A percentile compares a stretch with the other conserved stretches of the same genome.
These are phyloP conservation scores for Penicillium hesseltinei DNA, from an alignment of 2,329 filamentous ascomycete species.

Conservation along the genomic window DNA sequence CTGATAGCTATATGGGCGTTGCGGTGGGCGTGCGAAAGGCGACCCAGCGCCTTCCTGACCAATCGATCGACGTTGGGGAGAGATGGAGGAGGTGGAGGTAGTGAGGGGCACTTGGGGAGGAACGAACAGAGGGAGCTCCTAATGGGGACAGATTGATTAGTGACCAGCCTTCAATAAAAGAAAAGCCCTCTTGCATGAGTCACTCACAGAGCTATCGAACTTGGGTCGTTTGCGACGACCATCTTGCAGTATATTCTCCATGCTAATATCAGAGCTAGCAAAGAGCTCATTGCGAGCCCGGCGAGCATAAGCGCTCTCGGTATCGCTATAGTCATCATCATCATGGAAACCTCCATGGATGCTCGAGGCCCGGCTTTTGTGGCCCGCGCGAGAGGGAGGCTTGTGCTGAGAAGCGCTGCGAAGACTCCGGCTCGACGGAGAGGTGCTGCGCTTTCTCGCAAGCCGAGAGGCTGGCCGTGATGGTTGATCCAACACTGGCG, in stretches of 20 bases:
- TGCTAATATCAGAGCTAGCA: slow-evolving; percentile 93
- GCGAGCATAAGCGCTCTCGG: slow-evolving; percentile 74
- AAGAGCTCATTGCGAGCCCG: slow-evolving; percentile 78
- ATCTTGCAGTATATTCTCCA: slow-evolving; percentile 97
- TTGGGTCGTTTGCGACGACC: slow-evolving; percentile 93
- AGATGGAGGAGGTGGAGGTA: slow-evolving; percentile 96
- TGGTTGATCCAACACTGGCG: slow-evolving; percentile 54
- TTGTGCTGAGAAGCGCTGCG: slow-evolving; percentile 79
- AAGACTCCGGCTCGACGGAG: slow-evolving; percentile 67
- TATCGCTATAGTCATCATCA: slow-evolving; percentile 82
- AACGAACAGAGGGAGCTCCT: slow-evolving; percentile 95
- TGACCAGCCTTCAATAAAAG: background rate
- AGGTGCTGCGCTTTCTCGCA: slow-evolving; percentile 74
- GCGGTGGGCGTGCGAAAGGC: slow-evolving; percentile 71
- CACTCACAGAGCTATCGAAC: slow-evolving; percentile 91
- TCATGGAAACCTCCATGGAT: slow-evolving; percentile 61
- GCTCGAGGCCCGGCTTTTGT: slow-evolving; percentile 67
- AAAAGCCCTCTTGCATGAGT: background rate
- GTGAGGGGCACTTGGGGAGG: slow-evolving; percentile 90
- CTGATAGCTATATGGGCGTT: slow-evolving; percentile 76
- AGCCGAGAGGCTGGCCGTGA: slow-evolving; percentile 69
- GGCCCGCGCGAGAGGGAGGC: slow-evolving; percentile 62
- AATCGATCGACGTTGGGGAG: slow-evolving; percentile 79
- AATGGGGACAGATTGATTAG: slow-evolving; percentile 24
- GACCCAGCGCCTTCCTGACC: slow-evolving; percentile 65